Base-by-base conservation (phyloP, 768 basidiomycete species). In the Symmetrospora coprosmae region DNA sequence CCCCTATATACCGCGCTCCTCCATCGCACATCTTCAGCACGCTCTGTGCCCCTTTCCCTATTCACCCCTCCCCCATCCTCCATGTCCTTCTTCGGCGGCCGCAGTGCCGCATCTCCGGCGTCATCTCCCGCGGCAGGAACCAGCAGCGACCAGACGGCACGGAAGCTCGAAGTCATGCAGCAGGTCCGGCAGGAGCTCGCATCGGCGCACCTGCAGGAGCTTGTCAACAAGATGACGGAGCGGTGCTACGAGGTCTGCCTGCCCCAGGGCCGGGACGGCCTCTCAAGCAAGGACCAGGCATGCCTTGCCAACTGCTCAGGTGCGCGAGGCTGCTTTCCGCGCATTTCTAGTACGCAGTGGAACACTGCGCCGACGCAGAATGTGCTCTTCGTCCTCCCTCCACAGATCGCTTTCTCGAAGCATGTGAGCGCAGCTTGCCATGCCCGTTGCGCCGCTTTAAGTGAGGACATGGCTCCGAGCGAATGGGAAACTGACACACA, bases 201-300 rank as follows among this genome's bases (percentile, higher is more conserved):
- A 11, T 39, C 51, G 19, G 60, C 49, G 30, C 39, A 47, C 31
- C 52, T 46, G 7, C 62, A 63, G 40, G 62, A 63, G 35, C 37
- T 63, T 27, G 52, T 52, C 33, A 63, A 63, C 30, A 63, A 59
- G 28, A 38, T 63, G 43, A 59, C 40, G 23, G 56, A 63, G 14
- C 59, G 50, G 30, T 63, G 62, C 56, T 63, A 63, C 62, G 48
- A 58, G 38, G 41, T 49, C 19, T 62, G 61, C 43, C 4, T 41
- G 28, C 52, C 52, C 4, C 48, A 61, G 23, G 43, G 43, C 2
- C 19, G 19, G 1, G 27, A 39, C 13, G 30, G 30, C 16, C 33
- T 63, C 13, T 40, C 56, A 14, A 19, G 48, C 19, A 63, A 59
- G 23, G 62, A 63, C 30, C 30, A 63, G 21, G 35, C 62, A 27